Evolutionary conservation across 2,329 filamentous ascomycete genomes (phyloP).

Genomic region (Periconia sp.): DNA sequence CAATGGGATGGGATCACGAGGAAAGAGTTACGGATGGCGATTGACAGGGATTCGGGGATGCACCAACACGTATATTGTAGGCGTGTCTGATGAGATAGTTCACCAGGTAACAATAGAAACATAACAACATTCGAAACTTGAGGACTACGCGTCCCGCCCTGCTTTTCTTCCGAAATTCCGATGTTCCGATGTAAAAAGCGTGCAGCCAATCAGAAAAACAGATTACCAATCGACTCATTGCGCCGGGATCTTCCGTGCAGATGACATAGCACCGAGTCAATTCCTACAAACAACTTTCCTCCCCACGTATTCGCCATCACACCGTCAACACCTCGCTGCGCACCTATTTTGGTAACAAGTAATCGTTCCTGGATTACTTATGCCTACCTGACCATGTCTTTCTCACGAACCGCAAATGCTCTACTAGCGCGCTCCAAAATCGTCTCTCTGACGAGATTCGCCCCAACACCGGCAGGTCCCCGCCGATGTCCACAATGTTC

Average conservation of each 20-base stretch:
- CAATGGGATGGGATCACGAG: background rate
- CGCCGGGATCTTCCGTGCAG: constrained; percentile 18
- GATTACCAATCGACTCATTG: constrained; percentile 20
- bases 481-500: constrained; percentile 48
- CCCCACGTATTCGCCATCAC: constrained; percentile 4
- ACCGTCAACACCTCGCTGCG: constrained; percentile 6
- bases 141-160: too few species aligned
- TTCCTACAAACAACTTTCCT: constrained; percentile 19
- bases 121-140: too few species aligned
- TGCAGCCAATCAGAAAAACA: constrained; percentile 15
- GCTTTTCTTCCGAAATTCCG: constrained; percentile 3
- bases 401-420: constrained; percentile 27
- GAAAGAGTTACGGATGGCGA: background rate
- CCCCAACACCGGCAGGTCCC: constrained; percentile 23
- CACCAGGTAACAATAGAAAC: too few species aligned
- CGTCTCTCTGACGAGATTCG: constrained; percentile 26
- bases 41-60: background rate
- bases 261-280: constrained; percentile 29
- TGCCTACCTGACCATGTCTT: constrained; percentile 29
- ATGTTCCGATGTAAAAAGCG: constrained; percentile 4
- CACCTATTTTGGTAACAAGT: background rate
- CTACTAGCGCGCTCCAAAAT: constrained; percentile 25
- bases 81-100: too few species aligned
- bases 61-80: too few species aligned
- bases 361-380: background rate